Base-by-base conservation (phyloP, 257 asterid genomes). In the Rhazya stricta region DNA sequence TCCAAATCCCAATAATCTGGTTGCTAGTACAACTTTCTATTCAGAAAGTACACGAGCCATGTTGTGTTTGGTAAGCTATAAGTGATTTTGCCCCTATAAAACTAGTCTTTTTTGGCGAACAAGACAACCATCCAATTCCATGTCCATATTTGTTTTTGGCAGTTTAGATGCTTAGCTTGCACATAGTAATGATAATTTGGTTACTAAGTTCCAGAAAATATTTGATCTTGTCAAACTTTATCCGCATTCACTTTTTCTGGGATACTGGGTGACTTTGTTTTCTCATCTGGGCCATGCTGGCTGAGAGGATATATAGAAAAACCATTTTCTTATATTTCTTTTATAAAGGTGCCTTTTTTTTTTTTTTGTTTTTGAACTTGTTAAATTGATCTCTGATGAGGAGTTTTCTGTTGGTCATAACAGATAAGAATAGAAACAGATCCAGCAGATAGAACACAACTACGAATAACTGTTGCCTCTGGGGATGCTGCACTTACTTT, bases 391-490 rank as follows among this genome's bases (percentile, higher is more conserved):
- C 9, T 76, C 42, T 30, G 71, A 56, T 60, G 30, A 37, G 25
- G 3, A 57, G 42, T 67, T n/a, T 53, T 67, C 79, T 25, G 71
- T 74, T 46, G 66, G 53, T 43, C 65, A 46, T 21, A 54, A 73
- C 89, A 93, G 98, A 67, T 86, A 79, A 88, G 98, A 88, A 86
- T 93, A 77, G 98, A 93, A 88, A 93, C 98, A 8, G 98, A 93
- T 85, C 97, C 98, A 65, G 94, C 98, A 3, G 98, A 93, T 82
- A 87, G 98, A 86, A 89, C 98, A 32, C 98, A 93, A 81, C 76
- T 93, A 77, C 96, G 98, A 16, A 86, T 91, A 91, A 93, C 97
- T 4, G 79, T 88, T 76, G 96, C 97, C 75, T 91, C 98, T 0
- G 98, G 98, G 78, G 97, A 91, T 83, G 93, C 95, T 63, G 69